Evolutionary conservation across 1,284 basidiomycete genomes (phyloP), one percentile per base, ranked within the genome.

Genomic region (Fistulinella cinereoalba): DNA sequence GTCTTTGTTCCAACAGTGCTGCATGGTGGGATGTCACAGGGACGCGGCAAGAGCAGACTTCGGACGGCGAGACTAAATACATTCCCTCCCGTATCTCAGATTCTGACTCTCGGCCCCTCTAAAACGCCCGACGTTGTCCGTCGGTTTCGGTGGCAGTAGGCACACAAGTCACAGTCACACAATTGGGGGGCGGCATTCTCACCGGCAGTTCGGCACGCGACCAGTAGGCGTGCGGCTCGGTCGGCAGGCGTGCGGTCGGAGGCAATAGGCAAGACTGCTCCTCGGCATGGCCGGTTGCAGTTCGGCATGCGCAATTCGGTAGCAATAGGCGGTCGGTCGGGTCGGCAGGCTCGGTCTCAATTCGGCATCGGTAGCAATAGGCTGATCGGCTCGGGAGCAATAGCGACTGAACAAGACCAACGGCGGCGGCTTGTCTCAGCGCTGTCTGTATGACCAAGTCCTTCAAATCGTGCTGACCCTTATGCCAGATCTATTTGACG

Each of bases 391-490:
- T 33, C 15, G 40, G 40, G 7, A 16, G 8, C 29, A 23, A 11
- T 32, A 9, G 15, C 18, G n/a, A 11, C 13, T 11, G 27, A 15
- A 29, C 1, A 22, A 12, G 11, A 41, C 19, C 15, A 25, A 10
- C 18, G 19, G 19, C 25, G 27, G 61, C 60, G 64, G 56, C 61
- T 24, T 56, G 25, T 40, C 31, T 51, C 55, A 46, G 41, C 16
- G 27, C 54, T 52, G 54, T 19, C 21, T 23, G 10, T 24, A n/a
- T 7, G 12, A 13, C 62, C 29, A 62, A 59, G 54, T n/a, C n/a
- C n/a, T n/a, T n/a, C 70, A 76, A 29, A 71, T 85, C n/a, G 13
- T 31, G n/a, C 13, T 33, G n/a, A 33, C 32, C 32, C n/a, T 12
- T 10, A 33, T 33, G 32, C 25, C 7, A 27, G n/a, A n/a, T n/a